Percentiles rank a stretch among this genome's conserved stretches.
phyloP scores from a whole-genome alignment of 2,329 filamentous ascomycete species.

The Trichothecium roseum region DNA sequence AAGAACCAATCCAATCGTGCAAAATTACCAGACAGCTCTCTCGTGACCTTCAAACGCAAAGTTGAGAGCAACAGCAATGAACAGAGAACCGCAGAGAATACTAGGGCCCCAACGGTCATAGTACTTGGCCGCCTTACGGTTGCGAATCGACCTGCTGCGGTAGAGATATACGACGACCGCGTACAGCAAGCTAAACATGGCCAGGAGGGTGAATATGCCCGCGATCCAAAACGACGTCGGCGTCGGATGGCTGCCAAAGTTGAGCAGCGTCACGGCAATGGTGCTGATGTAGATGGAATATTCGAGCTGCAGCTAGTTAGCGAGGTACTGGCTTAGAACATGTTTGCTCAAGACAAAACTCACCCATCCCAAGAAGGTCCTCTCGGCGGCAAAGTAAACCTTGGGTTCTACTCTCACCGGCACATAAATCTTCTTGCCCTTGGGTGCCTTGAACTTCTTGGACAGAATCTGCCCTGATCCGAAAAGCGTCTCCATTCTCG shows the following conservation, averaged over 20 bases:
- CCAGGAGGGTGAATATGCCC: slow-evolving; percentile 72
- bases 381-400: slow-evolving; percentile 92
- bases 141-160: slow-evolving; percentile 75
- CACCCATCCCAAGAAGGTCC: slow-evolving; percentile 92
- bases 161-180: slow-evolving; percentile 78
- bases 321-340: slow-evolving; percentile 11
- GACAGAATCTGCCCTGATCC: slow-evolving; percentile 43
- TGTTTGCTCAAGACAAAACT: slow-evolving; percentile 18
- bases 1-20: no score
- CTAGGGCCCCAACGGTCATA: slow-evolving; percentile 85
- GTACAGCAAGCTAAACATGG: slow-evolving; percentile 70
- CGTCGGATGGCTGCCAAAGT: slow-evolving; percentile 57
- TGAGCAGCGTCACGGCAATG: slow-evolving; percentile 74
- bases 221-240: slow-evolving; percentile 56
- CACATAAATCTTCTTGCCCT: slow-evolving; percentile 88
- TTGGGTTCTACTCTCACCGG: slow-evolving; percentile 94
- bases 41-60: slow-evolving; percentile 68
- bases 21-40: slow-evolving; percentile 38
- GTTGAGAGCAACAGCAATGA: slow-evolving; percentile 66
- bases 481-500: slow-evolving; percentile 42
- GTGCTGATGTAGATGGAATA: slow-evolving; percentile 91
- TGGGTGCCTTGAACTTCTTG: slow-evolving; percentile 60
- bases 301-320: slow-evolving; percentile 53
- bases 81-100: slow-evolving; percentile 60
- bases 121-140: slow-evolving; percentile 75